Evolutionary conservation across 192 early-diverging fungal species (phyloP), one percentile per base, ranked within the genome.

Genomic region (Podila verticillata): DNA sequence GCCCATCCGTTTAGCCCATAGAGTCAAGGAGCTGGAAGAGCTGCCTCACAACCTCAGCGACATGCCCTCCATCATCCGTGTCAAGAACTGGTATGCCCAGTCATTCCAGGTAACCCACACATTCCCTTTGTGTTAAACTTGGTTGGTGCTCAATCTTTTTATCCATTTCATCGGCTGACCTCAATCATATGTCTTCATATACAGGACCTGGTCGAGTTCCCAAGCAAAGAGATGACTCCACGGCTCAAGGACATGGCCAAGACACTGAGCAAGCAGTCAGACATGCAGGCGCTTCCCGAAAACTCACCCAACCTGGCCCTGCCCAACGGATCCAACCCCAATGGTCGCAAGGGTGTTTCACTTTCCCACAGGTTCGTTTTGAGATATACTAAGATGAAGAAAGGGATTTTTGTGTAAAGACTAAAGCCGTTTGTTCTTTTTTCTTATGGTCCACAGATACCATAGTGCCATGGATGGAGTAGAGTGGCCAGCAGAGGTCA

Each of bases 61-160:
- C 48, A 99, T 97, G 97, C 93, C 92, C 12, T 95, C 94, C 29
- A 93, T 99, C 61, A 75, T 90, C 47, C 88, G 90, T n/a, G 97
- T 99, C 34, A 96, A 96, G 80, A 88, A 95, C 75, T 96, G 95
- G 97, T 99, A 99, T 83, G 93, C 95, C 35, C 94, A 96, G 61
- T 95, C 93, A 57, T 96, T 96, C 84, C 86, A 93, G 84, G 89
- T 88, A 84, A 26, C n/a, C 47, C 35, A 2, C 9, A 44, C 20
- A 7, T n/a, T 61, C 35, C 48, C 17, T n/a, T 57, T 36, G 24
- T 34, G 5, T 56, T 29, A 34, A 34, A 32, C 29, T 57, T 44
- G 39, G 39, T 44, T 44, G 39, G 39, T 44, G 39, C 39, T 44
- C 39, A 22, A 51, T 75, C 28, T 57, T 60, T 63, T 28, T n/a